Percentiles rank a stretch among this genome's conserved stretches.
Conservation (phyloP, 2,329 filamentous ascomycete species). For the Ambrosiella beaveri region DNA sequence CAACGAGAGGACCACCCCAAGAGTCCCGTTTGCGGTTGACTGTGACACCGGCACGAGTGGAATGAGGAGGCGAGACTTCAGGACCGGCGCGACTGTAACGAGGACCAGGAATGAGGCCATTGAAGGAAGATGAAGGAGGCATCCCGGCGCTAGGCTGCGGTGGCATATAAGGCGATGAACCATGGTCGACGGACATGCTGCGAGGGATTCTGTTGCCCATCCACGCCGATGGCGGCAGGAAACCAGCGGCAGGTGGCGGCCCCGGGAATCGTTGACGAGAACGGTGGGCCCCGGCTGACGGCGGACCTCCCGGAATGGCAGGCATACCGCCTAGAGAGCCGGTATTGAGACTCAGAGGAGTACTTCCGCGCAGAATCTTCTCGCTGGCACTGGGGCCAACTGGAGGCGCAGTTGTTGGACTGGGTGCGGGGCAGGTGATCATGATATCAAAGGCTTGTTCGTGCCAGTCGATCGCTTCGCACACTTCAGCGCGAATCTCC, state of each 20-base stretch:
- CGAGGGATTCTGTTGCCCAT: constrained; percentile 1
- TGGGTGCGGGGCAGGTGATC: constrained; percentile 7
- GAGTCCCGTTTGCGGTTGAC: constrained; percentile 9
- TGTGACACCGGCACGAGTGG: background rate
- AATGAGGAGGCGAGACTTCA: background rate
- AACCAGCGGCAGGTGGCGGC: constrained; percentile 8
- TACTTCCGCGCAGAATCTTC: constrained; percentile 5
- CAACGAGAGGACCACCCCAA: constrained; percentile 5
- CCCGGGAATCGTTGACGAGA: constrained; percentile 4
- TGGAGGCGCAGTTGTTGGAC: background rate
- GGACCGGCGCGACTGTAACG: background rate
- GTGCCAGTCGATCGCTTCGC: constrained; percentile 12
- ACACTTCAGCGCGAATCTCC: constrained; percentile 12
- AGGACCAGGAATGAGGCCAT: background rate
- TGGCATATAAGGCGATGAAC: constrained; percentile 7
- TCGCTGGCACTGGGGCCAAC: constrained; percentile 1
- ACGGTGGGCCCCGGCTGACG: background rate
- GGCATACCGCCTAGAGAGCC: background rate
- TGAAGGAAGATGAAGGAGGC: background rate
- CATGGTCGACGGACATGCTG: constrained; percentile 12
- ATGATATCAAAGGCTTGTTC: constrained; percentile 9
- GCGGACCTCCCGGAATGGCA: background rate
- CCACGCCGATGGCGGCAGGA: constrained; percentile 3
- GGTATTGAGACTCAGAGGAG: constrained; percentile 6
- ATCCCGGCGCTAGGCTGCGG: background rate